phyloP scores from a whole-genome alignment of 805 yeast species.

The Metschnikowia borealis region DNA sequence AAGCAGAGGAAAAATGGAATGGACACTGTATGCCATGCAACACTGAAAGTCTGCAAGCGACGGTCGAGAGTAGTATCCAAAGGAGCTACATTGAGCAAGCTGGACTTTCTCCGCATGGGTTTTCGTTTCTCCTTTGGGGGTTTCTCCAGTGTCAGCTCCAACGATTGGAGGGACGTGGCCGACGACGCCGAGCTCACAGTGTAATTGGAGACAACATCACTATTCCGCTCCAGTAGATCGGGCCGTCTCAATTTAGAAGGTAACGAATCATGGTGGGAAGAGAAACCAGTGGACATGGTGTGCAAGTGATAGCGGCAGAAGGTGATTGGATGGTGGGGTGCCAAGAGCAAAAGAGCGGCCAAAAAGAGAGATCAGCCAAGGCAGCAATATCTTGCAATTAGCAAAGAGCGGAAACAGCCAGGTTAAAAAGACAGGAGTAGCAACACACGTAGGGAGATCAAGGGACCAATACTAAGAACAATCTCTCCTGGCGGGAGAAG shows the following conservation, averaged over 20 bases:
- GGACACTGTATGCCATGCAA: constrained; percentile 70
- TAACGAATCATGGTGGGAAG: background rate
- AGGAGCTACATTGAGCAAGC: constrained; percentile 46
- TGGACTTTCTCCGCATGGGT: constrained; percentile 4
- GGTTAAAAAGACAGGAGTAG: background rate
- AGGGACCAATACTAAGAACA: background rate
- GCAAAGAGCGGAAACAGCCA: no score
- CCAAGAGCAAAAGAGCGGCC: background rate
- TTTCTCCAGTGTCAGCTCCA: background rate
- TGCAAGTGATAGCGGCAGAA: background rate
- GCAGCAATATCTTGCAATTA: no score
- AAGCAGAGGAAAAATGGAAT: constrained; percentile 56
- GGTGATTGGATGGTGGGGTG: background rate
- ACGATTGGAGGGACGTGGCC: background rate
- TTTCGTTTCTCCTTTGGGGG: background rate
- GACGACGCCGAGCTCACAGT: background rate
- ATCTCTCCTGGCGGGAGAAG: constrained; percentile 3
- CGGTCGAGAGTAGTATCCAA: constrained; percentile 50
- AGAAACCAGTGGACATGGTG: background rate
- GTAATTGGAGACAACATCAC: background rate
- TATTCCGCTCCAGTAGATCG: background rate
- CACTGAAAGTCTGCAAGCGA: constrained; percentile 62
- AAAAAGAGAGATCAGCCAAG: background rate
- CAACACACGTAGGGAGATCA: background rate
- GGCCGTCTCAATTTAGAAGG: constrained; percentile 2